Base-by-base conservation (phyloP, 495 filamentous ascomycete species). In the Talaromyces proteolyticus region DNA sequence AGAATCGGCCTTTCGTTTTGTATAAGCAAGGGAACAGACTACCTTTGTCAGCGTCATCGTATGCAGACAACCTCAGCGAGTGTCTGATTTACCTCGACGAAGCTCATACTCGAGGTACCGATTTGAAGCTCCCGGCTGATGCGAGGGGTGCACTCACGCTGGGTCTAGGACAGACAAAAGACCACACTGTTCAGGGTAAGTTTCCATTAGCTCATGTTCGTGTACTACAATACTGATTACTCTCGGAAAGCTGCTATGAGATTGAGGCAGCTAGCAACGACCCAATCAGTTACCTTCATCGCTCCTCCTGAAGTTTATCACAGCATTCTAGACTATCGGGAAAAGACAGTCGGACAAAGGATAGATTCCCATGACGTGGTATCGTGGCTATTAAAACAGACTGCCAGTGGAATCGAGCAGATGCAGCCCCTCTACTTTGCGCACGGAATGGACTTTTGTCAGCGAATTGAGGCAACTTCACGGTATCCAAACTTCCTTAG, bases 51-150 rank as follows among this genome's bases (percentile, higher is more conserved):
- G 65, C 70, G 0, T 87, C 86, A 0, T 69, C 85, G 0, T 90
- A 78, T 56, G 57, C 70, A 0, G 65, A 77, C 4, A 71, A 84
- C 12, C 66, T 88, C 5, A 76, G 75, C 10, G 44, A 59, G 0
- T 89, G 84, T 55, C 60, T 90, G 0, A 79, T 91, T 0, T 91
- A 83, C 57, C 65, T 90, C 2, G 87, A 91, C 39, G 81, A 92
- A 53, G 79, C 79, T 0, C 87, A 91, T 55, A 90, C 87, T 0
- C 67, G 87, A 55, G 88, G 88, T 0, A 87, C 78, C 0, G 87
- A 91, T 57, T 57, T 92, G n/a, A 81, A 75, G 51, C 53, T 91
- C 4, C 86, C 86, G 0, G 51, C 53, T 0, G 7, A 70, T 18
- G 81, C 79, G 37, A 56, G 70, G n/a, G 87, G 80, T 6, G 84